phyloP scores from a whole-genome alignment of 2,329 filamentous ascomycete species.

The Cladophialophora exuberans region DNA sequence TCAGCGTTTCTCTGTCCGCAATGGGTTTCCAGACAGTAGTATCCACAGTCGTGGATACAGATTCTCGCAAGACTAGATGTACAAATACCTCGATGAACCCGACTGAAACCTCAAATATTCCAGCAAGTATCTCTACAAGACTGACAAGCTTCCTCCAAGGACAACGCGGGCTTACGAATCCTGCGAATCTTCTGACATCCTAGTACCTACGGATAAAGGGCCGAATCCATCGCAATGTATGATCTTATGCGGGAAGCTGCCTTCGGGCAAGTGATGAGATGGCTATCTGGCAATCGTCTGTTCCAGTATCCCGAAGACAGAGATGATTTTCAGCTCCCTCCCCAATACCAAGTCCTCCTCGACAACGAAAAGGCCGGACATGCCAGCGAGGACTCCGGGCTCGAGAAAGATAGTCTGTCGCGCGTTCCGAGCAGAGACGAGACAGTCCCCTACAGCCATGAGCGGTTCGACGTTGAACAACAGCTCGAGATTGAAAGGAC shows the following conservation, averaged over 20 bases:
- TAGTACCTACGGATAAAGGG: no score
- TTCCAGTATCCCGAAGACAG: conserved; percentile 51
- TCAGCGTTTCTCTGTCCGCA: conserved; percentile 33
- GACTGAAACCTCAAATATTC: no score
- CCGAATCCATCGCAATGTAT: no score
- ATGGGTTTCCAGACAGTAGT: background rate
- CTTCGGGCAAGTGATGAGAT: conserved; percentile 50
- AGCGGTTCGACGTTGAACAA: conserved; percentile 36
- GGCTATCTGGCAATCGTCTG: conserved; percentile 45
- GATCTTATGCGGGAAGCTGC: conserved; percentile 45
- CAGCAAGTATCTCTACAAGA: no score
- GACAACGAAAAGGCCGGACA: conserved; percentile 1
- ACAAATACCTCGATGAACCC: conserved; percentile 1
- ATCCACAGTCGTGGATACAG: background rate
- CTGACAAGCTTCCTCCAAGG: no score
- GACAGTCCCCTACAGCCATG: conserved; percentile 31
- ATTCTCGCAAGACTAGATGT: background rate
- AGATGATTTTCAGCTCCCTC: conserved; percentile 36
- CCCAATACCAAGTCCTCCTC: conserved; percentile 10
- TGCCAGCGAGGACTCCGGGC: background rate
- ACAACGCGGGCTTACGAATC: no score
- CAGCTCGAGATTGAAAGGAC: conserved; percentile 33
- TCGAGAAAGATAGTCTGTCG: conserved; percentile 5
- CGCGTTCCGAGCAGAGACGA: conserved; percentile 4
- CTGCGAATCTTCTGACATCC: no score